These are phyloP conservation scores for Cercospora beticola DNA, from an alignment of 2,329 filamentous ascomycete species.

Conservation along the genomic window DNA sequence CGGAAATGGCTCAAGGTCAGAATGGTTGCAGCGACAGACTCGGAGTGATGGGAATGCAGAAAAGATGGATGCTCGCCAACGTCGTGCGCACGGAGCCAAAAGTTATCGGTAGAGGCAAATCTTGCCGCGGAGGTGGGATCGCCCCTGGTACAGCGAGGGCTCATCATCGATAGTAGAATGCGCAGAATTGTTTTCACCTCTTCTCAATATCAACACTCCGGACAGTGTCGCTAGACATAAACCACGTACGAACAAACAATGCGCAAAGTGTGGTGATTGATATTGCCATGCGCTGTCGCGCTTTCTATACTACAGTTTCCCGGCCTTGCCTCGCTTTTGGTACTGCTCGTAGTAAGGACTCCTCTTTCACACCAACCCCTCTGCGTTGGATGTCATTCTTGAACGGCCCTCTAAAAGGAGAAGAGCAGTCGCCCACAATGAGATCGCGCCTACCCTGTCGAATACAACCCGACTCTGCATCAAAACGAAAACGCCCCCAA, in stretches of 20 bases:
- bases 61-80: neutral
- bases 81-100: neutral
- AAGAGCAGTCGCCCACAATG: neutral
- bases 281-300: neutral
- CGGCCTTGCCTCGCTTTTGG: neutral
- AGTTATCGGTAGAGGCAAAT: slow-evolving; percentile 1
- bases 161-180: neutral
- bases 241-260: neutral
- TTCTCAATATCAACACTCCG: neutral
- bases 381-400: neutral
- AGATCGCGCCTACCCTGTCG: neutral
- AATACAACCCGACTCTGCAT: slow-evolving; percentile 2
- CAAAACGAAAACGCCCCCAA: slow-evolving; percentile 30
- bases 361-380: neutral
- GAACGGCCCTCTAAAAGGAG: neutral
- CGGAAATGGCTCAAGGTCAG: neutral
- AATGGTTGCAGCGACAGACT: neutral
- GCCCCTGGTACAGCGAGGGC: neutral
- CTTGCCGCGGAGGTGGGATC: slow-evolving; percentile 2
- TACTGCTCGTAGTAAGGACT: neutral
- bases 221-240: neutral
- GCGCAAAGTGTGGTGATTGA: neutral
- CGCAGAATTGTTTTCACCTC: too few relatives aligned
- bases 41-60: neutral
- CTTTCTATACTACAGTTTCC: neutral